Percentiles rank a stretch among this genome's conserved stretches.
Conservation (phyloP, 2,329 filamentous ascomycete species). For the Epichloe typhina region DNA sequence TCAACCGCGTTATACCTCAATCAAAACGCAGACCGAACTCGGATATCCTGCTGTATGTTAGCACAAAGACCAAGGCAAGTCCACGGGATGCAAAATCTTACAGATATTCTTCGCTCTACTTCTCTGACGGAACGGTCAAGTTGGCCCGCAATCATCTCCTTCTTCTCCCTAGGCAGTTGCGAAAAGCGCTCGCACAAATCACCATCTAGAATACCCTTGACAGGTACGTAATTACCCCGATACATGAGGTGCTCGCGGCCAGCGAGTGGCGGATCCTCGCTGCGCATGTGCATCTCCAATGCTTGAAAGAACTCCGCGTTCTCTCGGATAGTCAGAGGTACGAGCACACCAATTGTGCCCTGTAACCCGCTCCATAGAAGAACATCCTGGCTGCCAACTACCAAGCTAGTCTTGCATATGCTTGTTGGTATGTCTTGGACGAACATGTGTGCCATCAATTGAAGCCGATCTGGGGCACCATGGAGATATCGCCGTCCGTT, state of each 20-base stretch:
- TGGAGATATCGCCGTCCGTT: constrained; percentile 85
- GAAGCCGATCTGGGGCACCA: constrained; percentile 72
- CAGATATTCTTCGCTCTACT: constrained; percentile 89
- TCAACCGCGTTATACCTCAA: background rate
- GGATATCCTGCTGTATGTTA: constrained; percentile 32
- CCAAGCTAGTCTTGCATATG: constrained; percentile 76
- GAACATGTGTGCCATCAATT: constrained; percentile 77
- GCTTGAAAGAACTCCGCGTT: constrained; percentile 97
- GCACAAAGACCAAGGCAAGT: background rate
- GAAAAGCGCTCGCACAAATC: constrained; percentile 90
- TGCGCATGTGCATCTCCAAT: constrained; percentile 75
- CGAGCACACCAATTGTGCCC: constrained; percentile 82
- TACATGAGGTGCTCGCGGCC: constrained; percentile 94
- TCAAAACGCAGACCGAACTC: constrained; percentile 46
- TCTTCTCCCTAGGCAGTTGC: constrained; percentile 72
- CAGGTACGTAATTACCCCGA: constrained; percentile 85
- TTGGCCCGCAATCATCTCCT: constrained; percentile 88
- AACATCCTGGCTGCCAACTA: constrained; percentile 83
- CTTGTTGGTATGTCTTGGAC: constrained; percentile 85
- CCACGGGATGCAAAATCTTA: constrained; percentile 22
- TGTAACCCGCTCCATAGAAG: constrained; percentile 93
- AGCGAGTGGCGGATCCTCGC: constrained; percentile 74
- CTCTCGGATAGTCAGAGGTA: constrained; percentile 81
- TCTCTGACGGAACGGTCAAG: constrained; percentile 81
- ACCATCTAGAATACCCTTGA: constrained; percentile 92